These are phyloP conservation scores for Murraya paniculata DNA, from an alignment of 345 rosid species.

Conservation along the genomic window DNA sequence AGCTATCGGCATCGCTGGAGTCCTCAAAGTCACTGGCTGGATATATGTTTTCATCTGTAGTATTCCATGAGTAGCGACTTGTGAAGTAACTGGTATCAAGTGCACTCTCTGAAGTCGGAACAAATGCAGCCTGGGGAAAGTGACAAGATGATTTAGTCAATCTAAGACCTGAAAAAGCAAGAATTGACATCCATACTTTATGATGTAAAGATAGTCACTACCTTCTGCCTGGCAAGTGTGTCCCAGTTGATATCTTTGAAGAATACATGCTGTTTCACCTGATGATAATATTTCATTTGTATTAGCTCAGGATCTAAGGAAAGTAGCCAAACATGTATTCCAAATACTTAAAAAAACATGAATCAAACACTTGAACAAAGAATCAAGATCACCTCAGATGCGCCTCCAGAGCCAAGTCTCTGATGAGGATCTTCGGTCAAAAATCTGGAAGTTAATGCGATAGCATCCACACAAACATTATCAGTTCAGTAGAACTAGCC, in stretches of 20 bases:
- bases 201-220: conserved; percentile 17
- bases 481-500: not conserved
- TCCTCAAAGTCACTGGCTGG: conserved; percentile 71
- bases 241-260: conserved; percentile 97
- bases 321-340: not conserved
- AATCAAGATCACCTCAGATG: conserved; percentile 66
- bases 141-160: conserved; percentile 15
- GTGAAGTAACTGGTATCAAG: conserved; percentile 97
- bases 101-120: conserved; percentile 92
- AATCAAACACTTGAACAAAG: conserved; percentile 9
- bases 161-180: not conserved
- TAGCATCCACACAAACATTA: conserved; percentile 6
- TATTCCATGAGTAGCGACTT: conserved; percentile 91
- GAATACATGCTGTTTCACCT: conserved; percentile 93
- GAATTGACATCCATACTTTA: not conserved
- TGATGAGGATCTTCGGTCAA: conserved; percentile 95
- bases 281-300: conserved; percentile 21
- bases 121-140: conserved; percentile 82
- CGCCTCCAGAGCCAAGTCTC: conserved; percentile 98
- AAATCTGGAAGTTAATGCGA: conserved; percentile 47
- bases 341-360: not conserved
- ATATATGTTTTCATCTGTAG: conserved; percentile 60
- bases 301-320: conserved; percentile 8
- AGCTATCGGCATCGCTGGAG: conserved; percentile 92
- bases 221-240: conserved; percentile 98